Evolutionary conservation across 2,329 filamentous ascomycete genomes (phyloP).

Genomic region (Diplocarpon rosae): DNA sequence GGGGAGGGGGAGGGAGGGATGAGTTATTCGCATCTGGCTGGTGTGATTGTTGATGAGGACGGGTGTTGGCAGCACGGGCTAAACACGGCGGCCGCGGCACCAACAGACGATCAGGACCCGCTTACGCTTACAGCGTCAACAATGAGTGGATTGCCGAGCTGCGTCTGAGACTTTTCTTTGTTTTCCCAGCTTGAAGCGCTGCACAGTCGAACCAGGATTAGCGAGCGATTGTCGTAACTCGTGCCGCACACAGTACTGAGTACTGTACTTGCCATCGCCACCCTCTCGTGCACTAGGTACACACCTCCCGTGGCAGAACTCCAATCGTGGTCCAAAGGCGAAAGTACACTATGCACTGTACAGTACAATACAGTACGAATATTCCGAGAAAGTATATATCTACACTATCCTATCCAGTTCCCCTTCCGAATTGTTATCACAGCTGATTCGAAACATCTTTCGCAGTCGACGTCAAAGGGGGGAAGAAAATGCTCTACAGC

Average conservation of each 20-base stretch:
- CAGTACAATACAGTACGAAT: too few relatives aligned
- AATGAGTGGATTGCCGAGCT: slow-evolving; percentile 16
- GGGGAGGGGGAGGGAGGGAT: too few relatives aligned
- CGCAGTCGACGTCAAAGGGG: not conserved
- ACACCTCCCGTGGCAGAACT: too few relatives aligned
- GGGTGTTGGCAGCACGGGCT: not conserved
- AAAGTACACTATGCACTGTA: too few relatives aligned
- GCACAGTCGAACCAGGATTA: slow-evolving; percentile 6
- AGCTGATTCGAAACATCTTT: too few relatives aligned
- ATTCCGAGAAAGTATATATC: not conserved
- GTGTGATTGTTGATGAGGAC: not conserved
- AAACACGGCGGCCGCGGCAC: not conserved
- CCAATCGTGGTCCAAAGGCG: too few relatives aligned
- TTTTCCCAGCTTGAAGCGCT: slow-evolving; percentile 14
- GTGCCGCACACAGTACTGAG: too few relatives aligned
- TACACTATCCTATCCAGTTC: too few relatives aligned
- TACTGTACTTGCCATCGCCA: too few relatives aligned
- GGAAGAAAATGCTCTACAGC: slow-evolving; percentile 13
- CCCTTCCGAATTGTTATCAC: too few relatives aligned
- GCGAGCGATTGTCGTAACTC: not conserved
- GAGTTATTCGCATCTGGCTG: not conserved
- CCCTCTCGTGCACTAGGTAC: slow-evolving; percentile 7
- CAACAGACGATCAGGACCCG: slow-evolving; percentile 1
- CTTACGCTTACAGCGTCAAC: slow-evolving; percentile 18
- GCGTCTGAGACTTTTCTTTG: slow-evolving; percentile 16